These are phyloP conservation scores for Dalbergia cultrata DNA, from an alignment of 306 rosid species.

Conservation along the genomic window DNA sequence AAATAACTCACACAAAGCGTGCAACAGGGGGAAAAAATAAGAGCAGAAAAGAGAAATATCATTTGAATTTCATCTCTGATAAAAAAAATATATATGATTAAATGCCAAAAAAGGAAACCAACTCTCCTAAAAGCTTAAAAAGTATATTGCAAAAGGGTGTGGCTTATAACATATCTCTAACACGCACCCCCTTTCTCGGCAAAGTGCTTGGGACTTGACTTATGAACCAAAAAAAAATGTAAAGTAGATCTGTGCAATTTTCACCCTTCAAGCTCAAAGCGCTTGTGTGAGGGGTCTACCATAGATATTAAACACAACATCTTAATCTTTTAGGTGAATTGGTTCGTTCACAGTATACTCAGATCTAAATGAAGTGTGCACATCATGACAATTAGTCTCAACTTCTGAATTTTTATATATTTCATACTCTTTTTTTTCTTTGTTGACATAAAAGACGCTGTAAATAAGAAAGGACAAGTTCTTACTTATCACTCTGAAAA, in stretches of 20 bases:
- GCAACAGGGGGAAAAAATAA: neutral
- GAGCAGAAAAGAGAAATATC: neutral
- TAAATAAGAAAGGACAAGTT: conserved; percentile 12
- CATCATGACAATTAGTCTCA: conserved; percentile 1
- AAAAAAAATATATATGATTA: neutral
- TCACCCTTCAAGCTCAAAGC: conserved; percentile 22
- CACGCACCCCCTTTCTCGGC: neutral
- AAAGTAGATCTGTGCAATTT: neutral
- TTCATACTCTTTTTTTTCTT: neutral
- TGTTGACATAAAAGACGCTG: conserved; percentile 15
- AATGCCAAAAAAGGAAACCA: neutral
- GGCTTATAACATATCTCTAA: neutral
- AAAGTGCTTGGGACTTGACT: neutral
- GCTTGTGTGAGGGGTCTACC: neutral
- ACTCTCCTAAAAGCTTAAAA: neutral
- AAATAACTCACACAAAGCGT: conserved; percentile 26
- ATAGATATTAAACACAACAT: conserved; percentile 5
- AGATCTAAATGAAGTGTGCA: neutral
- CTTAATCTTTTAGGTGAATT: neutral
- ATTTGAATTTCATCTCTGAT: conserved; percentile 22
- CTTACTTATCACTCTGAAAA: conserved; percentile 15
- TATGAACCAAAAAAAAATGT: neutral
- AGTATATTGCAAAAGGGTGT: neutral
- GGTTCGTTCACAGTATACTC: neutral
- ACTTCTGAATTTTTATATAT: neutral